These are phyloP conservation scores for Eucalyptus polyanthemos DNA, from an alignment of 345 rosid species.

Conservation along the genomic window DNA sequence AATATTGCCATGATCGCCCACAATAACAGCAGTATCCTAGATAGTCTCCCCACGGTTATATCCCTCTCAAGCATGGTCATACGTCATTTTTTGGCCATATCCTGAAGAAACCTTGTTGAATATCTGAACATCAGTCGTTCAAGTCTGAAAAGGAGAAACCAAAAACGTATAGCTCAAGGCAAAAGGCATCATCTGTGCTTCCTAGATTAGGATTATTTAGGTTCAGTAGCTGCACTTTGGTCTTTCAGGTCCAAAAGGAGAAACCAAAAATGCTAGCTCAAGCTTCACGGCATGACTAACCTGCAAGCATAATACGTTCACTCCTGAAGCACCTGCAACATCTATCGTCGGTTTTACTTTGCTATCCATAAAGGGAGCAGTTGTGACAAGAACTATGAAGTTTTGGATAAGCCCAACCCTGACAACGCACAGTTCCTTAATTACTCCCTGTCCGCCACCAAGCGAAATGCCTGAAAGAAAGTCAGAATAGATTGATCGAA, in stretches of 20 bases:
- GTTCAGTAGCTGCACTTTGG: background rate
- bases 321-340: conserved; percentile 78
- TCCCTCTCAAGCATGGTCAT: conserved; percentile 96
- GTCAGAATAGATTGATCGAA: background rate
- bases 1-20: conserved; percentile 81
- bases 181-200: conserved; percentile 96
- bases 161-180: conserved; percentile 12
- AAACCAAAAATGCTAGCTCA: background rate
- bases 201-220: conserved; percentile 10
- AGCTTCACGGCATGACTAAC: background rate
- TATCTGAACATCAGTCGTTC: conserved; percentile 19
- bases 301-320: conserved; percentile 72
- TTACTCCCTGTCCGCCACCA: conserved; percentile 55
- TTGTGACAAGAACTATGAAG: conserved; percentile 67
- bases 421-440: conserved; percentile 56
- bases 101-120: conserved; percentile 74
- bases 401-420: conserved; percentile 77
- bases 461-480: conserved; percentile 40
- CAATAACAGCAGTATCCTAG: conserved; percentile 80
- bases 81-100: conserved; percentile 46
- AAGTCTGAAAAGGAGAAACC: background rate
- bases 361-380: conserved; percentile 50
- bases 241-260: background rate
- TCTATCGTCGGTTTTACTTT: conserved; percentile 63
- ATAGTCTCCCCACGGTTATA: conserved; percentile 72